These are phyloP conservation scores for Castanospermum australe DNA, from an alignment of 306 rosid species.

Conservation along the genomic window DNA sequence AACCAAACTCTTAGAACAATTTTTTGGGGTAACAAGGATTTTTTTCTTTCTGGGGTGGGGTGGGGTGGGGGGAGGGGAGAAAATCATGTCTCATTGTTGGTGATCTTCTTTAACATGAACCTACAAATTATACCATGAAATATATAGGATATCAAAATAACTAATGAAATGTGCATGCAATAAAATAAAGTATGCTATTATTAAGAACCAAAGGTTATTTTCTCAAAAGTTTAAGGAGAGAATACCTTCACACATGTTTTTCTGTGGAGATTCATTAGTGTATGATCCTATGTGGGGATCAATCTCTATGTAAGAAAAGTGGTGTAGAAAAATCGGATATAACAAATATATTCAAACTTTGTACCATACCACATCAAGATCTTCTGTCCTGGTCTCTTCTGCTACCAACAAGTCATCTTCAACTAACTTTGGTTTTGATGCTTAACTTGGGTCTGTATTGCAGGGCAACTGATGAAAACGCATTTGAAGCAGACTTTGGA, in stretches of 20 bases:
- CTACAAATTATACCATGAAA: no score
- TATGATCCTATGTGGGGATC: not conserved
- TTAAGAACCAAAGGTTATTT: no score
- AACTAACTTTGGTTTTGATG: not conserved
- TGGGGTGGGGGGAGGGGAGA: not conserved
- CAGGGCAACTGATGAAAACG: conserved; percentile 84
- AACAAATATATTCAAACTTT: not conserved
- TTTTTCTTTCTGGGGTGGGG: no score
- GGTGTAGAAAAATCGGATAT: not conserved
- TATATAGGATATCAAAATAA: not conserved
- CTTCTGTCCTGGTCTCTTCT: not conserved
- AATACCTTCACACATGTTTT: not conserved
- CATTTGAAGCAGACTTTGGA: conserved; percentile 83
- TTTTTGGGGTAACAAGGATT: not conserved
- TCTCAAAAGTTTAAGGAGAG: no score
- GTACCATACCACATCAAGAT: not conserved
- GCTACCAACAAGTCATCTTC: not conserved
- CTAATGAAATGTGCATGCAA: not conserved
- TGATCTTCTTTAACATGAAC: not conserved
- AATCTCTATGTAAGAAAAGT: not conserved
- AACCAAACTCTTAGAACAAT: not conserved
- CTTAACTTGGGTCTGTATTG: conserved; percentile 8
- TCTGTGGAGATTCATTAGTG: not conserved
- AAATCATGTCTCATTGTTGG: not conserved
- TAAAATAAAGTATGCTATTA: not conserved